Evolutionary conservation across 495 filamentous ascomycete species (phyloP).

Genomic region (Penicillium canescens): DNA sequence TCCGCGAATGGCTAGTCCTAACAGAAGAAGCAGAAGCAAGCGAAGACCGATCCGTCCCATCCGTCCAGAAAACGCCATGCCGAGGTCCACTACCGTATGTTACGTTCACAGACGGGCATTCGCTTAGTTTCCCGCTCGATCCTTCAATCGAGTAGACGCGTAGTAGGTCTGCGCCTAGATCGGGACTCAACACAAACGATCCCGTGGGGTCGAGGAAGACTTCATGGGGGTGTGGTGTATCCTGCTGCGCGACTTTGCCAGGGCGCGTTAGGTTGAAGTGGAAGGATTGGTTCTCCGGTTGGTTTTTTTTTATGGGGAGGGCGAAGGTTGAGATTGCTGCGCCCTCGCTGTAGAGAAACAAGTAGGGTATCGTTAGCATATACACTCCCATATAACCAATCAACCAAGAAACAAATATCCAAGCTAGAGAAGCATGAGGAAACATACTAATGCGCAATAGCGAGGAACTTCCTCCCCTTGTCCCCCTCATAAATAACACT

Average conservation of each 20-base stretch:
- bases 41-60: constrained; percentile 4
- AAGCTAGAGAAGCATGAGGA: neutral
- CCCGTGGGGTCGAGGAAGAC: constrained; percentile 69
- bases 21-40: neutral
- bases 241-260: constrained; percentile 58
- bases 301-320: constrained; percentile 27
- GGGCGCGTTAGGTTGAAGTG: constrained; percentile 51
- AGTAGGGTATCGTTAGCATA: constrained; percentile 7
- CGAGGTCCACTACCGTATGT: constrained; percentile 63
- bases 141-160: constrained; percentile 60
- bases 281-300: constrained; percentile 43
- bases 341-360: constrained; percentile 21
- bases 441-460: constrained; percentile 49
- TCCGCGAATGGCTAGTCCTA: constrained; percentile 13
- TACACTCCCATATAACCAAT: neutral
- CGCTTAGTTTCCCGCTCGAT: constrained; percentile 26
- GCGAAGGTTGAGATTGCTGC: constrained; percentile 38
- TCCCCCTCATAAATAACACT: constrained; percentile 36
- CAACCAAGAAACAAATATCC: neutral
- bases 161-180: constrained; percentile 71
- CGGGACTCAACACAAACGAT: constrained; percentile 63
- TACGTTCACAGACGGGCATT: constrained; percentile 30
- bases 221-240: constrained; percentile 69
- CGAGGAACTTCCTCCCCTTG: constrained; percentile 34
- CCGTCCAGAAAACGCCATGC: constrained; percentile 60